Evolutionary conservation across 73 alveolate genomes (phyloP).

Genomic region (Uronychia setigera): DNA sequence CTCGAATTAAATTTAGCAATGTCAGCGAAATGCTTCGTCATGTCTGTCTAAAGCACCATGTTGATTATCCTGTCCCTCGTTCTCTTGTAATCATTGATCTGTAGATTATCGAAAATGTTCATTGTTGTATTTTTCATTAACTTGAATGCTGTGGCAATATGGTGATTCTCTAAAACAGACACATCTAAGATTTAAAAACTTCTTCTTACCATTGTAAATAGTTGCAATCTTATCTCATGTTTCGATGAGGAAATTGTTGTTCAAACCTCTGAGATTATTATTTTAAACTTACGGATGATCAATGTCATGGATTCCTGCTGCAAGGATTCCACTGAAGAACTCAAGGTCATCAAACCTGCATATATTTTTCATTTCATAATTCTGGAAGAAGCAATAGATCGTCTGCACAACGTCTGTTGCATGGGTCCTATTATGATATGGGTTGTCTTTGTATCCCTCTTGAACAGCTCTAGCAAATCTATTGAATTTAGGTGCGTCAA

Average conservation of each 20-base stretch:
- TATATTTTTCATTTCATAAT: not conserved
- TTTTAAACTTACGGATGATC: slow-evolving; percentile 81
- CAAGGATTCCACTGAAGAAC: slow-evolving; percentile 10
- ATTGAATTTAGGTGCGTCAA: slow-evolving; percentile 4
- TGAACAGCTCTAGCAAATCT: not conserved
- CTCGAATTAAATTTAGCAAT: slow-evolving; percentile 6
- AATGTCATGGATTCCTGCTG: slow-evolving; percentile 55
- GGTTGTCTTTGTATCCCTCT: slow-evolving; percentile 4
- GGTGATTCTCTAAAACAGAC: not conserved
- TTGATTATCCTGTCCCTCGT: slow-evolving; percentile 77
- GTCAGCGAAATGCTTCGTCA: slow-evolving; percentile 68
- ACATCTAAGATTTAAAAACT: not conserved
- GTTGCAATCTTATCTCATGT: slow-evolving; percentile 66
- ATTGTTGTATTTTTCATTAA: slow-evolving; percentile 11
- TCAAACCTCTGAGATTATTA: slow-evolving; percentile 75
- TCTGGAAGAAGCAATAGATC: not conserved
- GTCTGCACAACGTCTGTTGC: slow-evolving; percentile 86
- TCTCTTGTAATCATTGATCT: slow-evolving; percentile 53
- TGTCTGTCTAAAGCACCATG: slow-evolving; percentile 84
- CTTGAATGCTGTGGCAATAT: not conserved
- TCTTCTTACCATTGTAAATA: slow-evolving; percentile 64
- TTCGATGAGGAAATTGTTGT: slow-evolving; percentile 72
- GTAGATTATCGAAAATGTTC: slow-evolving; percentile 66
- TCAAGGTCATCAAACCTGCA: slow-evolving; percentile 29
- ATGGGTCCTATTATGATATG: slow-evolving; percentile 73